Base-by-base conservation (phyloP, 352 stramenopile genomes). In the Nothophytophthora sp. region DNA sequence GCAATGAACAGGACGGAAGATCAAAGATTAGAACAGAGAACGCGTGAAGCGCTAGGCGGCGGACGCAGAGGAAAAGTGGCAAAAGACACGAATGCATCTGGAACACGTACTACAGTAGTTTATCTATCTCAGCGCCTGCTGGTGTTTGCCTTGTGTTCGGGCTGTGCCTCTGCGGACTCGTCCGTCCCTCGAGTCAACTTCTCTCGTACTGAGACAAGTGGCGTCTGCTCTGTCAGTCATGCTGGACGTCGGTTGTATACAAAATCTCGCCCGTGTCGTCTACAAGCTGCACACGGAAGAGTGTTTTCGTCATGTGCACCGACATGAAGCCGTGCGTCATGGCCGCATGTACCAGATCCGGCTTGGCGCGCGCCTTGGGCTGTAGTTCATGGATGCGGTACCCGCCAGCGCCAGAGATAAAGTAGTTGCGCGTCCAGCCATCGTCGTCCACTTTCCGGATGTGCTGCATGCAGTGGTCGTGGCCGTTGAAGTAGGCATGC, bases 251-350 rank as follows among this genome's bases (percentile, higher is more conserved):
- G 1, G 81, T 92, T 19, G 84, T 90, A 72, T 95, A 95, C 54
- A 92, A 51, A 38, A 92, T 68, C 23, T 92, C 80, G 37, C 76
- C 73, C 4, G 50, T 50, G 38, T 76, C 76, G 49, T 90, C 79
- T 18, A 90, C 65, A 36, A 95, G 67, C 50, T 95, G 77, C 28
- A 95, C 78, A 37, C 75, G 78, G 60, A 92, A 92, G 23, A 71
- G 55, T 16, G 75, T 65, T 23, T 67, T 57, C n/a, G 76, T 90
- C 52, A 95, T 72, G 20, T 67, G 59, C 37, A 91, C 78, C n/a
- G 66, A 86, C 77, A 92, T 88, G 63, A 95, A 95, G 27, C 84
- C 84, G 60, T 92, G 67, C n/a, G 63, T 76, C 78, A 92, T 84
- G n/a, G 80, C 81, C 8, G 81, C 84, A 30, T 95, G 84, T 18